Base-by-base conservation (phyloP, 2,329 filamentous ascomycete species). In the Xylariales sp. region DNA sequence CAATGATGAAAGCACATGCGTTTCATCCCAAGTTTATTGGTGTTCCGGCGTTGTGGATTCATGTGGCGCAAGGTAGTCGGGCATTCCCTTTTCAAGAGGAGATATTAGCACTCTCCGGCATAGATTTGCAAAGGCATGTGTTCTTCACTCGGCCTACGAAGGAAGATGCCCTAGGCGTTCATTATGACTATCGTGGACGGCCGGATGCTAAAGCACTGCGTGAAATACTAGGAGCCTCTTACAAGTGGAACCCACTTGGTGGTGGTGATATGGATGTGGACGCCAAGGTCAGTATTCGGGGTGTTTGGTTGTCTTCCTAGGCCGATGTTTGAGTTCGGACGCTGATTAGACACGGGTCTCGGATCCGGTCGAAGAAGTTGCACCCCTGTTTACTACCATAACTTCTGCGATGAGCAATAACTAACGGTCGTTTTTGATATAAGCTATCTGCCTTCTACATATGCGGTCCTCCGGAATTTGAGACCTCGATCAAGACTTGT, bases 1-100 rank as follows among this genome's bases (percentile, higher is more conserved):
- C 52, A 28, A 55, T 55, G 53, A 47, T 53, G 45, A 50, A 51
- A 35, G 49, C 47, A 7, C 52, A 56, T 35, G 46, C 45, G n/a
- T 27, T 16, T 9, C 52, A 55, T 35, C 42, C 48, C 8, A 50
- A 47, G 16, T 38, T 47, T 38, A 27, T 33, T 10, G 14, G n/a
- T 2, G 31, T 39, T 11, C 48, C 50, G 3, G 47, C 48, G 4
- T 22, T 54, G 16, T 54, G 51, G 51, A 46, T 55, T 27, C 50
- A 55, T 31, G 51, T 54, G 1, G 38, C 43, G 15, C 37, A 24
- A 27, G 33, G 49, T 28, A 42, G 48, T 5, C 37, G 18, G 2
- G 28, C 34, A 2, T 37, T 51, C n/a, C 46, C 48, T 12, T 45
- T 51, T 20, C 38, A 20, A 3, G 38, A 46, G 14, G 52, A 47